Base-by-base conservation (phyloP, 306 rosid species). In the Cicer judaicum region DNA sequence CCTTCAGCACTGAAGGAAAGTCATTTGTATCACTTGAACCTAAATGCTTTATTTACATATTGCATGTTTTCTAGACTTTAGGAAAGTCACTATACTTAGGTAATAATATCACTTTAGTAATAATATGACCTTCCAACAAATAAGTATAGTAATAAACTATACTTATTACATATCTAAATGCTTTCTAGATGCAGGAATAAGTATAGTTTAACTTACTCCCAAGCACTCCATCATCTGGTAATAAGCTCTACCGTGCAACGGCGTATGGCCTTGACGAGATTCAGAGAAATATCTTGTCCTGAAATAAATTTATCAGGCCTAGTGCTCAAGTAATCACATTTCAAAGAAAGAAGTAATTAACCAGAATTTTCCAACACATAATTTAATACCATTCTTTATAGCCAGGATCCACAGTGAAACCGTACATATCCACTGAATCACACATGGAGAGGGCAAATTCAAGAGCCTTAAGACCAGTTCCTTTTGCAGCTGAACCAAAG, bases 271-370 rank as follows among this genome's bases (percentile, higher is more conserved):
- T 86, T 91, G 90, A 68, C 97, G 89, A 43, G 98, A 90, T 94
- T 94, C 98, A 0, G 98, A 94, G 86, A 94, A 94, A 84, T 94
- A 94, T 79, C 98, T 88, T 64, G 98, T 94, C 98, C 98, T 90
- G 81, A 72, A 72, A 82, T 66, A 36, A 77, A 34, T 65, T 42
- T 67, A 12, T 19, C 72, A 63, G 38, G 72, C 18, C 40, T 46
- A 49, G 61, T 72, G 44, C 64, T 82, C 75, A 70, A 79, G 16
- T 48, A 68, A 68, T 48, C 71, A 73, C 62, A 59, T 63, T 67
- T 46, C 67, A 43, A 54, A 21, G 69, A 55, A 48, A 59, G 42
- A 75, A 54, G 39, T n/a, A 72, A 13, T 16, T 44, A 50, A 72
- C 76, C 69, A 12, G 50, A 69, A 36, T 68, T 74, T 68, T 71